These are phyloP conservation scores for peach (Prunus persica) DNA, from an alignment of 306 rosid genomes.

Conservation along the genomic window DNA sequence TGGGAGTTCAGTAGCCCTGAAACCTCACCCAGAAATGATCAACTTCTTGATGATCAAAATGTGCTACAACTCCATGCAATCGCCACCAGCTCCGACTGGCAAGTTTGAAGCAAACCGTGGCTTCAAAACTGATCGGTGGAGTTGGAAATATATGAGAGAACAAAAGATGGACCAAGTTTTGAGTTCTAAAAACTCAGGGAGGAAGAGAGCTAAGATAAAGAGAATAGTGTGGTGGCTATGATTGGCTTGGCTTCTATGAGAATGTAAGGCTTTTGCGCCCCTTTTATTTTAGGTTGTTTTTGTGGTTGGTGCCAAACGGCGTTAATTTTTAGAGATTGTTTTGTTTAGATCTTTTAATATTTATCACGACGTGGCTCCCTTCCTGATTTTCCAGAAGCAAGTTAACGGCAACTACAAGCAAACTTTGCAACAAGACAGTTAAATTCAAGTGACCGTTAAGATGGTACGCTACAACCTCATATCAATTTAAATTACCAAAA, in stretches of 20 bases:
- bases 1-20: slow-evolving; percentile 42
- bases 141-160: neutral
- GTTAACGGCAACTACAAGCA: slow-evolving; percentile 52
- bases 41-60: slow-evolving; percentile 6
- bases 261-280: slow-evolving; percentile 30
- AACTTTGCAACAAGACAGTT: slow-evolving; percentile 5
- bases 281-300: slow-evolving; percentile 41
- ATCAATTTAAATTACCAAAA: slow-evolving; percentile 1
- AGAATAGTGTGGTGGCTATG: neutral
- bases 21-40: slow-evolving; percentile 3
- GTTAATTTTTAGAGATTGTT: slow-evolving; percentile 21
- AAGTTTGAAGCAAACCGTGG: neutral
- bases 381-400: slow-evolving; percentile 22
- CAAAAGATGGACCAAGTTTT: neutral
- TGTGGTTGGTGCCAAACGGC: slow-evolving; percentile 54
- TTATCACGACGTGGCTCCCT: slow-evolving; percentile 13
- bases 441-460: slow-evolving; percentile 19
- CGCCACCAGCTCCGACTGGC: neutral
- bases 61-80: slow-evolving; percentile 25
- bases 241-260: slow-evolving; percentile 33
- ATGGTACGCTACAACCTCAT: neutral
- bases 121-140: neutral
- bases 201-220: neutral
- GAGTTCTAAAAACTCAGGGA: neutral
- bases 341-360: neutral